Evolutionary conservation across 768 basidiomycete genomes (phyloP).

Genomic region (Pleurotus djamor): DNA sequence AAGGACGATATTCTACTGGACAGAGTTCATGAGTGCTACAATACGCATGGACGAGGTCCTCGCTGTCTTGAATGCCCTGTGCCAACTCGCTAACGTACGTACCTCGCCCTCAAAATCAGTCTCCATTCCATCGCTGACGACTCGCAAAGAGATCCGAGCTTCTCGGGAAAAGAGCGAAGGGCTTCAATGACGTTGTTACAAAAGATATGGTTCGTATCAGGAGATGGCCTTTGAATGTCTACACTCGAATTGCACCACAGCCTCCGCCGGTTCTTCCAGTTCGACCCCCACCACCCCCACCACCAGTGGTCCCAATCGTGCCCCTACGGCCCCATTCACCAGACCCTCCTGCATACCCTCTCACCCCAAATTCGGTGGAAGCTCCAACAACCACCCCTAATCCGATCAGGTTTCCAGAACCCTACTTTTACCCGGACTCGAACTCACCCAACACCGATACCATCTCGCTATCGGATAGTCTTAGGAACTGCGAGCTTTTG

Average conservation of each 20-base stretch:
- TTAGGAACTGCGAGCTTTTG: not conserved
- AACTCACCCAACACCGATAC: not conserved
- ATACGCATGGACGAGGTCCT: not conserved
- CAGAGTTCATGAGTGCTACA: conserved; percentile 6
- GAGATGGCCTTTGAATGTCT: conserved; percentile 2
- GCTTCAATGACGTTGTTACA: not conserved
- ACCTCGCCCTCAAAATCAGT: not conserved
- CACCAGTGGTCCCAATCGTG: not conserved
- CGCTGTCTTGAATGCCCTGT: not conserved
- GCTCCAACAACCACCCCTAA: not conserved
- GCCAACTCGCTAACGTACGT: not conserved
- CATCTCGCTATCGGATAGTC: not conserved
- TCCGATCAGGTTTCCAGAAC: not conserved
- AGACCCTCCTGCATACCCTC: not conserved
- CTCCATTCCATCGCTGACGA: not conserved
- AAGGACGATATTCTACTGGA: conserved; percentile 7
- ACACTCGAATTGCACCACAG: not conserved
- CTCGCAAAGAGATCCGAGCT: not conserved
- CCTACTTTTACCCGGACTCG: not conserved
- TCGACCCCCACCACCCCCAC: not conserved
- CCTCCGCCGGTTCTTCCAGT: not conserved
- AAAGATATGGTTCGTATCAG: not conserved
- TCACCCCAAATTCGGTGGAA: not conserved
- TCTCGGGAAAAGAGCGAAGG: not conserved
- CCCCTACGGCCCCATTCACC: not conserved